phyloP scores from a whole-genome alignment of 768 basidiomycete genomes.

The Auriculariales sp. region DNA sequence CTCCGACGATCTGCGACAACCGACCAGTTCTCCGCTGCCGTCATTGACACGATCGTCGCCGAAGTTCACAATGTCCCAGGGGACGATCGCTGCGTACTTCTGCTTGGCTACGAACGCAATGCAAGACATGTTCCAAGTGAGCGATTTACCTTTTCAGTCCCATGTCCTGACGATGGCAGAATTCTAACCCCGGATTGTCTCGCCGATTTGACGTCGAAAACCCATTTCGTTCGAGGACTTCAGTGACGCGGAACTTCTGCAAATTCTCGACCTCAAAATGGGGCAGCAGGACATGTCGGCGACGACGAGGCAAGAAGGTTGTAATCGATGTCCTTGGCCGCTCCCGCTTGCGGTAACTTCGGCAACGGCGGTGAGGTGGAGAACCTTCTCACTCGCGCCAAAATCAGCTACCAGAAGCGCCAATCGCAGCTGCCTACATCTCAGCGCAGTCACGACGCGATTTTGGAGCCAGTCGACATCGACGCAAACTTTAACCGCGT shows the following conservation, averaged over 20 bases:
- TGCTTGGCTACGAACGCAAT: slow-evolving; percentile 53
- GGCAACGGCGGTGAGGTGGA: slow-evolving; percentile 55
- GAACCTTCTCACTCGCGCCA: slow-evolving; percentile 38
- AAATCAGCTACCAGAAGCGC: slow-evolving; percentile 30
- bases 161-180: slow-evolving; percentile 26
- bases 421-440: slow-evolving; percentile 12
- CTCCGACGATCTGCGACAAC: slow-evolving; percentile 16
- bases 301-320: slow-evolving; percentile 40
- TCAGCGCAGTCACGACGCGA: slow-evolving; percentile 11
- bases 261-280: slow-evolving; percentile 42
- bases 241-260: slow-evolving; percentile 31
- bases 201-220: slow-evolving; percentile 57
- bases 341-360: slow-evolving; percentile 36
- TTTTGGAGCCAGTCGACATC: slow-evolving; percentile 36
- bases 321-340: slow-evolving; percentile 31
- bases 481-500: slow-evolving; percentile 45
- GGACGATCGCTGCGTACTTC: slow-evolving; percentile 53
- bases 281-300: slow-evolving; percentile 41
- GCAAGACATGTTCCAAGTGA: slow-evolving; percentile 60
- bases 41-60: slow-evolving; percentile 62
- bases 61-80: slow-evolving; percentile 57
- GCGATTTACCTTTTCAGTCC: no score
- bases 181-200: slow-evolving; percentile 53
- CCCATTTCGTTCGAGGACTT: slow-evolving; percentile 58
- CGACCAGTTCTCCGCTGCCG: slow-evolving; percentile 48